Percentiles rank a stretch among this genome's conserved stretches.
Conservation (phyloP, 75 land plant species). For the Chamaecyparis obtusa region DNA sequence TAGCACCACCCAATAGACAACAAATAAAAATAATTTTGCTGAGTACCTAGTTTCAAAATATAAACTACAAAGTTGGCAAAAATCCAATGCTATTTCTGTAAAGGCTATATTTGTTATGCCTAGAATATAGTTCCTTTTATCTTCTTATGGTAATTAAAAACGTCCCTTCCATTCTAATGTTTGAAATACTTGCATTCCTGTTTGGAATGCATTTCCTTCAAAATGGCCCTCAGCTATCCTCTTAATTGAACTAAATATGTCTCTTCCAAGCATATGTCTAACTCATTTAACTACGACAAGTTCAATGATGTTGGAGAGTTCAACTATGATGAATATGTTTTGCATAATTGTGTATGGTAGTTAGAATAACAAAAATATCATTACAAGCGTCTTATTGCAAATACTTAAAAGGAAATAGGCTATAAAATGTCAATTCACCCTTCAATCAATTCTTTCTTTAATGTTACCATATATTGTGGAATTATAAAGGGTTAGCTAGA, state of each 20-base stretch:
- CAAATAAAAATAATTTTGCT: not conserved
- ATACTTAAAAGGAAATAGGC: not conserved
- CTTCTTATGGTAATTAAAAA: not conserved
- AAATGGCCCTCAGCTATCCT: not conserved
- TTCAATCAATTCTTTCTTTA: not conserved
- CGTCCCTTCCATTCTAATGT: not conserved
- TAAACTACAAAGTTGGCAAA: not conserved
- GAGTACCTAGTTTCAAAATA: not conserved
- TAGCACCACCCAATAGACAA: too few species aligned
- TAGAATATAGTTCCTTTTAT: not conserved
- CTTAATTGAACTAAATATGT: not conserved
- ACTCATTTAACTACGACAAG: not conserved
- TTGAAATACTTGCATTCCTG: not conserved
- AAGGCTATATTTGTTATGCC: not conserved
- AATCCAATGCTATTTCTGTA: not conserved
- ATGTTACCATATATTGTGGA: not conserved
- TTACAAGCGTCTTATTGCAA: not conserved
- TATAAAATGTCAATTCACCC: not conserved
- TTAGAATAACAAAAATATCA: not conserved
- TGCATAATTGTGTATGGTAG: not conserved
- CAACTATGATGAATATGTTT: not conserved
- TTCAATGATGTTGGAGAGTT: not conserved
- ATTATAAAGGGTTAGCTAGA: not conserved
- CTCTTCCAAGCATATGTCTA: not conserved
- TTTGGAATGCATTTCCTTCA: not conserved